phyloP scores from a whole-genome alignment of 805 yeast species.

The Pichia insulana region DNA sequence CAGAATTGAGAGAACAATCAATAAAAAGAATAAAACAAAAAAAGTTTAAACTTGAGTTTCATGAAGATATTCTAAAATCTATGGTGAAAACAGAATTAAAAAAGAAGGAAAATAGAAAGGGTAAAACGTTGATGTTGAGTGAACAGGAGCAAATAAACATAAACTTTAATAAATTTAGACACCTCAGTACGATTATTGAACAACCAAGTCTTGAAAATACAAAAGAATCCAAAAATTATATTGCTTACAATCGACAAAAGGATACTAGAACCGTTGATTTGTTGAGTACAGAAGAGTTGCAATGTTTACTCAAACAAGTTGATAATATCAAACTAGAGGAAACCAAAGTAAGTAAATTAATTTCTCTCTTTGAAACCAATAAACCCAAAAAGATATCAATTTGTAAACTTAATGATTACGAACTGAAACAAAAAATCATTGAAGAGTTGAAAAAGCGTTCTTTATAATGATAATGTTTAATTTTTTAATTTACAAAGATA shows the following conservation, averaged over 20 bases:
- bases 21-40: conserved; percentile 2
- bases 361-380: conserved; percentile 8
- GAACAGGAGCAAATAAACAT: conserved; percentile 10
- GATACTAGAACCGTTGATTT: conserved; percentile 5
- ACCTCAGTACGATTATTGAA: conserved; percentile 11
- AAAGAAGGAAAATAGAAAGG: not conserved
- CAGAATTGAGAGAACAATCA: conserved; percentile 6
- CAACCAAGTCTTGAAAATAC: not conserved
- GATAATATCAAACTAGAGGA: conserved; percentile 6
- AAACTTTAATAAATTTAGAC: conserved; percentile 11
- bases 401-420: conserved; percentile 6
- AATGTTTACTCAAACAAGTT: not conserved
- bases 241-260: not conserved
- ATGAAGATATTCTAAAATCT: conserved; percentile 7
- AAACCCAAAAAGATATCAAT: not conserved
- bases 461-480: not conserved
- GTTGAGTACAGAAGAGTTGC: conserved; percentile 3
- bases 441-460: conserved; percentile 8
- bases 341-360: conserved; percentile 6
- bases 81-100: conserved; percentile 7
- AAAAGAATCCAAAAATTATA: not conserved
- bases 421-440: conserved; percentile 1
- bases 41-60: conserved; percentile 10
- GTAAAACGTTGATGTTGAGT: not conserved
- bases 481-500: conserved; percentile 1